Base-by-base conservation (phyloP, 192 early-diverging fungal genomes). In the Podochytrium sp. region DNA sequence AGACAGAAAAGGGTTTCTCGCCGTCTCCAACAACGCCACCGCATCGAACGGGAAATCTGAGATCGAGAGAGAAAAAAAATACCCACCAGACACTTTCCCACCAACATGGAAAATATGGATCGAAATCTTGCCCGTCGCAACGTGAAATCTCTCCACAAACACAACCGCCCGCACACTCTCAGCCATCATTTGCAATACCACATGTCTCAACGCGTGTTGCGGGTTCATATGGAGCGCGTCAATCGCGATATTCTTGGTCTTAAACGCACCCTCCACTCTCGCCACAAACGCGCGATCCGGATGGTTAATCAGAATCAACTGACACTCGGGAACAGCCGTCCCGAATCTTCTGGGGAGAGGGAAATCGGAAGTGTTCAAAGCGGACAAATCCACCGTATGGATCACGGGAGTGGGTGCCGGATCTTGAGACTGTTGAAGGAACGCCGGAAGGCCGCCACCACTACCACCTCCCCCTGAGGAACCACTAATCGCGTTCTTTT, bases 101-200 rank as follows among this genome's bases (percentile, higher is more conserved):
- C 71, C 71, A 56, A 40, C 38, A 25, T 84, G 76, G 58, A 82
- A 80, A 2, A 78, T 76, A 38, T 84, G 85, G 55, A 86, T 68
- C 1, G 78, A 73, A 27, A 82, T 74, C 2, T 61, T 74, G 27
- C 65, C 66, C 4, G 64, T 41, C 41, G 43, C 43, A 29, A 76
- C 85, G 59, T 82, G 73, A 2, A 68, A 50, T 14, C 75, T 32
- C 51, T 86, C 85, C 53, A 86, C 34, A 59, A 84, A 82, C 25
- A 86, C 59, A 2, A 83, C 78, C 3, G 78, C 80, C 18, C 82
- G 60, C 10, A 80, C 78, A n/a, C 81, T 78, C 58, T 83, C 81
- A 3, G 57, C 71, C 61, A 79, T 79, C 78, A 82, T 79, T 57
- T 84, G 80, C 25, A 82, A 62, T 27, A 83, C 73, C 23, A 81